phyloP scores from a whole-genome alignment of 202 grass and related monocot species.

The Bolboschoenoplectus hybrid region DNA sequence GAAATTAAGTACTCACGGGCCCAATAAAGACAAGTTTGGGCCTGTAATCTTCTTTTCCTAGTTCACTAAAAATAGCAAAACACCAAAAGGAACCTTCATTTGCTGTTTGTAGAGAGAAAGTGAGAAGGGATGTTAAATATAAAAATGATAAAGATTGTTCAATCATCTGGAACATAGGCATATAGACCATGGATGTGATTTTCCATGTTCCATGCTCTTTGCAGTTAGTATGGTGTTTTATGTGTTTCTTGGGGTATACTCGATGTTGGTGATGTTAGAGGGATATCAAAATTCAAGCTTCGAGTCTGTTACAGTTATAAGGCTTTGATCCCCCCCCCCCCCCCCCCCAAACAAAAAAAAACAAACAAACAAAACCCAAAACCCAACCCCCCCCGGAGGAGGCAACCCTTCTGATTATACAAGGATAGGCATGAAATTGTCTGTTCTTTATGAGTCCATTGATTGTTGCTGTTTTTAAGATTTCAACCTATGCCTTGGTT shows the following conservation, averaged over 20 bases:
- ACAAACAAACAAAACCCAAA: no score
- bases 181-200: not conserved
- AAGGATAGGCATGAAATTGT: not conserved
- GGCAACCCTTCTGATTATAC: not conserved
- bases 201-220: constrained; percentile 15
- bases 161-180: not conserved
- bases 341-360: not conserved
- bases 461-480: not conserved
- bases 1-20: not conserved
- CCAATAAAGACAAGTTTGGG: not conserved
- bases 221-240: not conserved
- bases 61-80: not conserved
- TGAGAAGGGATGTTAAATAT: constrained; percentile 8
- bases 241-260: not conserved
- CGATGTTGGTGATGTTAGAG: not conserved
- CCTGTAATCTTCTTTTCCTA: constrained; percentile 3
- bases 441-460: not conserved
- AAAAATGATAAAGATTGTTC: constrained; percentile 14
- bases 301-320: not conserved
- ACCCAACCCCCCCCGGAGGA: no score
- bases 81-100: not conserved
- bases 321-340: not conserved
- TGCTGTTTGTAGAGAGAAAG: not conserved
- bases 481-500: constrained; percentile 13
- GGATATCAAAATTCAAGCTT: not conserved